Percentiles rank a stretch among this genome's conserved stretches.
Evolutionary conservation across 306 rosid genomes (phyloP).

Genomic region (Cucurbita maxima): DNA sequence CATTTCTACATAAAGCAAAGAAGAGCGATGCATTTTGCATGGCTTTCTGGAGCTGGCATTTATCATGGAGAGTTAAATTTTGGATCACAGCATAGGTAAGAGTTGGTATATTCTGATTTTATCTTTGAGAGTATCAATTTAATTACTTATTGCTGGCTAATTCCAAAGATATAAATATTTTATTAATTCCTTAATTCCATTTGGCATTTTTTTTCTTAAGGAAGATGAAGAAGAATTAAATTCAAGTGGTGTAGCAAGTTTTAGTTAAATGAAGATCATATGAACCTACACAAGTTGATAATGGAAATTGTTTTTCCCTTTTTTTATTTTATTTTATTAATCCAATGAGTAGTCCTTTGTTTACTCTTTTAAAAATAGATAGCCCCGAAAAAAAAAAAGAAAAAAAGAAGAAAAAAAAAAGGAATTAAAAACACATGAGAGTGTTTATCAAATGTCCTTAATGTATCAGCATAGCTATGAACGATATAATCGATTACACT

Average conservation of each 20-base stretch:
- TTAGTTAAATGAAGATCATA: neutral
- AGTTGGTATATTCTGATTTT: constrained; percentile 6
- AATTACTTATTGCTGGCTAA: neutral
- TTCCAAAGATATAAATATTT: neutral
- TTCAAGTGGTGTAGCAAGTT: neutral
- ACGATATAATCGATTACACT: neutral
- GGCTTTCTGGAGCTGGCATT: constrained; percentile 99
- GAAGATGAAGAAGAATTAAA: neutral
- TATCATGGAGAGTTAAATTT: constrained; percentile 88
- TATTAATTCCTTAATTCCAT: neutral
- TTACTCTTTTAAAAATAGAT: neutral
- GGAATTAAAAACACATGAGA: too few relatives aligned
- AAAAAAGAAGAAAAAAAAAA: too few relatives aligned
- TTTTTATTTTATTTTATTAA: neutral
- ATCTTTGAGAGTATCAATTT: neutral
- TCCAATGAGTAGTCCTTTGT: neutral
- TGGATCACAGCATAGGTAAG: constrained; percentile 74
- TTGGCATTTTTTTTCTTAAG: neutral
- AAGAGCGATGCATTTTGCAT: constrained; percentile 92
- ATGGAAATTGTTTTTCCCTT: neutral
- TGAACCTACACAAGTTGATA: neutral
- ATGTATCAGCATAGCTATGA: constrained; percentile 6
- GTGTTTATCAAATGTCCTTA: constrained; percentile 17
- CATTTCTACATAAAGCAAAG: constrained; percentile 90
- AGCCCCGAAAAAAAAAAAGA: neutral